These are phyloP conservation scores for Biscutella laevigata DNA, from an alignment of 441 rosid genomes.

Conservation along the genomic window DNA sequence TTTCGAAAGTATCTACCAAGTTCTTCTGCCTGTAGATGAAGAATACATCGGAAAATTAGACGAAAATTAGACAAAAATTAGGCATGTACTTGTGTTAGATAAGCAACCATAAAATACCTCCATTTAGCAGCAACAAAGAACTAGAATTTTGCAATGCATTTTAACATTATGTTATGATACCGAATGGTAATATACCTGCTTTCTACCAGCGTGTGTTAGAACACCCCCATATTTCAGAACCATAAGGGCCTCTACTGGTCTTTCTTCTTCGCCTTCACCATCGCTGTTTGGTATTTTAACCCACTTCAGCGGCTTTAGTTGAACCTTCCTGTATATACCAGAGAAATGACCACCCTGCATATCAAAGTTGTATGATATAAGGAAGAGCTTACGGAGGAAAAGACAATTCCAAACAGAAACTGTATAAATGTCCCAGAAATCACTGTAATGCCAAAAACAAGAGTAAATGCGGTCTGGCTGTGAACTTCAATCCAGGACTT, in stretches of 20 bases:
- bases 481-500: neutral
- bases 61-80: neutral
- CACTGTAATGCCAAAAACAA: neutral
- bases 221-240: conserved; percentile 99
- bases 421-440: neutral
- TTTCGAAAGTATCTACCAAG: conserved; percentile 93
- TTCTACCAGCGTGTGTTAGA: conserved; percentile 99
- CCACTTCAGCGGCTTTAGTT: conserved; percentile 95
- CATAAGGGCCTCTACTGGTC: conserved; percentile 95
- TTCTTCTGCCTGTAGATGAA: conserved; percentile 86
- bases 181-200: conserved; percentile 56
- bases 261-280: conserved; percentile 95
- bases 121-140: neutral
- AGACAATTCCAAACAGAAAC: conserved; percentile 7
- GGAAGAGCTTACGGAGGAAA: conserved; percentile 1
- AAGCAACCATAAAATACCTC: neutral
- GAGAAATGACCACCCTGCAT: conserved; percentile 98
- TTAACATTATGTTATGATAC: neutral
- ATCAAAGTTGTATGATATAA: conserved; percentile 17
- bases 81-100: neutral
- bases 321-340: conserved; percentile 99
- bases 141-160: neutral
- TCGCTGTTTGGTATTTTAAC: conserved; percentile 57
- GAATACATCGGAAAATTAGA: conserved; percentile 4
- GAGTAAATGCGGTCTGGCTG: neutral